Evolutionary conservation across 306 rosid species (phyloP).

Genomic region (Datisca glomerata): DNA sequence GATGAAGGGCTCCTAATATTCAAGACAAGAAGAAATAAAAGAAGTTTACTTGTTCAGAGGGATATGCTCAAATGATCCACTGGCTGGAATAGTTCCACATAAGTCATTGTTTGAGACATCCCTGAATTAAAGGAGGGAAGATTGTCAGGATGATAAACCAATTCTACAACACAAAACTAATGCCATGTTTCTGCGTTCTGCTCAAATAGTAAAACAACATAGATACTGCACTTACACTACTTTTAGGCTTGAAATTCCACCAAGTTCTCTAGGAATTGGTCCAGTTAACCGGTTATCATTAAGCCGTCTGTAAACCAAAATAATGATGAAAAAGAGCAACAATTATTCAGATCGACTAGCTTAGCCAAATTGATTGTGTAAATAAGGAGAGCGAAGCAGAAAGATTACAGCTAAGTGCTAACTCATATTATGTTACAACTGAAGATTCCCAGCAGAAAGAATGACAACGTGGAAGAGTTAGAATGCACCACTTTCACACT

Average conservation of each 20-base stretch:
- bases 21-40: neutral
- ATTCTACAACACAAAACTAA: no score
- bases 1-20: neutral
- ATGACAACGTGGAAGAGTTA: no score
- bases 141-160: neutral
- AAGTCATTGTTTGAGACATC: conserved; percentile 83
- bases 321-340: conserved; percentile 10
- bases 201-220: neutral
- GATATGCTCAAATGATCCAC: conserved; percentile 86
- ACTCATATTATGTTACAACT: no score
- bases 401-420: no score
- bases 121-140: conserved; percentile 36
- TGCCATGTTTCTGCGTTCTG: no score
- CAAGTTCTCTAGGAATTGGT: conserved; percentile 69
- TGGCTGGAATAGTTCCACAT: conserved; percentile 86
- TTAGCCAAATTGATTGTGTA: no score
- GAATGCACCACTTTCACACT: no score
- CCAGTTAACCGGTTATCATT: conserved; percentile 75
- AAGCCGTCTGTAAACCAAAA: conserved; percentile 52
- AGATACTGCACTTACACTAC: conserved; percentile 59
- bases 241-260: conserved; percentile 68
- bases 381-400: no score
- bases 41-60: conserved; percentile 66
- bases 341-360: no score
- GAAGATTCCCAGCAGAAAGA: no score